Evolutionary conservation across 176 grass and related monocot species (phyloP).

Genomic region (Avena eriantha): DNA sequence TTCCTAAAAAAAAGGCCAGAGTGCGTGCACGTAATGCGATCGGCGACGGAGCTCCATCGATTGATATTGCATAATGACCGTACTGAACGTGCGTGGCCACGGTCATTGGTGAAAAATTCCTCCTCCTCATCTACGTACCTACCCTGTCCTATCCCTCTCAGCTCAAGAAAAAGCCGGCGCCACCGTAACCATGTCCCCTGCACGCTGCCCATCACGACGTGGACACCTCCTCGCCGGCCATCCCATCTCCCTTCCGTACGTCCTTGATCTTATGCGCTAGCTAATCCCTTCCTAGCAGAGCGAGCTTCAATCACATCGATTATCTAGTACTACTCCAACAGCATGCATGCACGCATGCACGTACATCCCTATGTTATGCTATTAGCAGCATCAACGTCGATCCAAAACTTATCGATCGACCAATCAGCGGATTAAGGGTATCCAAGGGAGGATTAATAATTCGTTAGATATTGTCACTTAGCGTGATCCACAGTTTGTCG

Average conservation of each 20-base stretch:
- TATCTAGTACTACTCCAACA: too few species aligned
- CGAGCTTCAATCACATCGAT: not conserved
- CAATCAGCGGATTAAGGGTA: slow-evolving; percentile 10
- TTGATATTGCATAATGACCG: slow-evolving; percentile 5
- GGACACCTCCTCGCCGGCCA: slow-evolving; percentile 40
- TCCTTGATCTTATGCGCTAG: not conserved
- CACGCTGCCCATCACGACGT: slow-evolving; percentile 51
- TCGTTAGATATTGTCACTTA: not conserved
- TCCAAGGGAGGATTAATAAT: not conserved
- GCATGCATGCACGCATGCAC: not conserved
- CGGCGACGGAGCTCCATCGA: not conserved
- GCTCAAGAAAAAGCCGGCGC: slow-evolving; percentile 43
- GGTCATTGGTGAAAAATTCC: slow-evolving; percentile 27
- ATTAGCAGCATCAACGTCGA: not conserved
- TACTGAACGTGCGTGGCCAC: too few species aligned
- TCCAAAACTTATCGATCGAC: not conserved
- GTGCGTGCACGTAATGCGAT: not conserved
- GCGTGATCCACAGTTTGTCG: not conserved
- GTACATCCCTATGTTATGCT: not conserved
- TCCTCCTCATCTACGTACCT: not conserved
- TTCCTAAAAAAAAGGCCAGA: too few species aligned
- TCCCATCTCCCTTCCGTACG: slow-evolving; percentile 29
- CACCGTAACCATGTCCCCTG: slow-evolving; percentile 44
- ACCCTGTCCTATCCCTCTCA: not conserved
- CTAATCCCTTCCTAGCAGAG: not conserved